A percentile compares a stretch with the other conserved stretches of the same genome.
Evolutionary conservation across 306 rosid genomes (phyloP).

Genomic region (Argentina anserina): DNA sequence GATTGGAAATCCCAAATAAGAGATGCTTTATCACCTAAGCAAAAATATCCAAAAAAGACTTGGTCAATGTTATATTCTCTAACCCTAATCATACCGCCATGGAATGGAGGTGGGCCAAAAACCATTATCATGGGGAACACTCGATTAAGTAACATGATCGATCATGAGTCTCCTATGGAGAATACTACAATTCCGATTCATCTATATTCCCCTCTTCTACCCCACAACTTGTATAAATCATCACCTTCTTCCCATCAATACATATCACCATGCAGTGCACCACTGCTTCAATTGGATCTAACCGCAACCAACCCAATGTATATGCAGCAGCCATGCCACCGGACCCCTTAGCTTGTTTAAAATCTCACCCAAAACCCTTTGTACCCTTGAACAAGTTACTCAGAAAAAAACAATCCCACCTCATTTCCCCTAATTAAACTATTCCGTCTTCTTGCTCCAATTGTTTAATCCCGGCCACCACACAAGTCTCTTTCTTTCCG

Average conservation of each 20-base stretch:
- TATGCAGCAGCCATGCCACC: too few species aligned
- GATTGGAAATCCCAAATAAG: too few species aligned
- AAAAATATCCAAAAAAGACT: too few species aligned
- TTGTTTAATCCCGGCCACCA: background rate
- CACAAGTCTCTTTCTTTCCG: constrained; percentile 6
- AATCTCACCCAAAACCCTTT: background rate
- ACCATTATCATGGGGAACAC: background rate
- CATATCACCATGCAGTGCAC: background rate
- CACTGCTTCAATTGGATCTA: background rate
- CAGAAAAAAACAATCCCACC: background rate
- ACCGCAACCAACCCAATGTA: background rate
- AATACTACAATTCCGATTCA: background rate
- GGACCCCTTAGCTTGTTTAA: background rate
- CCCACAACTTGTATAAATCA: background rate
- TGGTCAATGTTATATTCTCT: background rate
- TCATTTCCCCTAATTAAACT: background rate
- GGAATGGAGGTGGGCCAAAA: background rate
- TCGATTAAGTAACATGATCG: background rate
- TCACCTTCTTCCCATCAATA: background rate
- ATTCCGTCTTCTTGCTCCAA: background rate
- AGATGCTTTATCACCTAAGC: too few species aligned
- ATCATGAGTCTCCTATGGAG: background rate
- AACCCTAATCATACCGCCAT: background rate
- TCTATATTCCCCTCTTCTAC: background rate
- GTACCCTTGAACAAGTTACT: background rate